Conservation (phyloP, 2,329 filamentous ascomycete genomes). For the Colletotrichum sp. region DNA sequence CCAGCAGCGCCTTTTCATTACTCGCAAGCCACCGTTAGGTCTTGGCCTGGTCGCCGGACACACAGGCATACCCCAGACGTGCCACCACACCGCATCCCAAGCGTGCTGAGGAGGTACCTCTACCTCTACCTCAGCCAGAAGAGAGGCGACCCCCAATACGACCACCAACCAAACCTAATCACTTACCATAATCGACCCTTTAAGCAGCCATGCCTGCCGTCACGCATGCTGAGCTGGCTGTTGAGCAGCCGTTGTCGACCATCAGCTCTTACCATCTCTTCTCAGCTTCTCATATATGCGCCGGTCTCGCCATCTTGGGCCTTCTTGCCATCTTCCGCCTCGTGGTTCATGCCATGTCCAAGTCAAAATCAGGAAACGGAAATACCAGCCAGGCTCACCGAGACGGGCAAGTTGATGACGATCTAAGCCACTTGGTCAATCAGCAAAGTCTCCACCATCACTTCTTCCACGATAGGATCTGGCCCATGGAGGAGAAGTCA, state of each 20-base stretch:
- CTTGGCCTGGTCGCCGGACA: conserved; percentile 10
- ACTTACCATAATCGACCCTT: conserved; percentile 34
- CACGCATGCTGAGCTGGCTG: conserved; percentile 29
- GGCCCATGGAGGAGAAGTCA: conserved; percentile 31
- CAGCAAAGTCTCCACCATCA: conserved; percentile 18
- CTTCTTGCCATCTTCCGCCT: conserved; percentile 34
- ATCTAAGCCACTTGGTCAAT: not conserved
- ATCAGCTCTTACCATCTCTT: conserved; percentile 1
- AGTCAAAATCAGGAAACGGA: not conserved
- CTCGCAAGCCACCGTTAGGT: conserved; percentile 22
- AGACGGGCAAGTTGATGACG: not conserved
- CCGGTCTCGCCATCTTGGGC: conserved; percentile 35
- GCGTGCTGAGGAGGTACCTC: conserved; percentile 9
- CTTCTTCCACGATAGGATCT: conserved; percentile 4
- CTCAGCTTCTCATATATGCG: conserved; percentile 28
- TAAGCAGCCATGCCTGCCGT: conserved; percentile 44
- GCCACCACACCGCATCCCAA: conserved; percentile 15
- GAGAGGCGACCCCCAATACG: not conserved
- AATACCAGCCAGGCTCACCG: not conserved
- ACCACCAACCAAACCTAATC: conserved; percentile 24
- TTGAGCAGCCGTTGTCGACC: conserved; percentile 26
- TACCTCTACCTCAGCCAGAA: conserved; percentile 4
- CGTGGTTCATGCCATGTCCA: not conserved
- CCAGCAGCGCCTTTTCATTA: conserved; percentile 22
- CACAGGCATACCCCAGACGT: conserved; percentile 24